Conservation (phyloP, 2,329 filamentous ascomycete species). For the Fusarium multiceps region DNA sequence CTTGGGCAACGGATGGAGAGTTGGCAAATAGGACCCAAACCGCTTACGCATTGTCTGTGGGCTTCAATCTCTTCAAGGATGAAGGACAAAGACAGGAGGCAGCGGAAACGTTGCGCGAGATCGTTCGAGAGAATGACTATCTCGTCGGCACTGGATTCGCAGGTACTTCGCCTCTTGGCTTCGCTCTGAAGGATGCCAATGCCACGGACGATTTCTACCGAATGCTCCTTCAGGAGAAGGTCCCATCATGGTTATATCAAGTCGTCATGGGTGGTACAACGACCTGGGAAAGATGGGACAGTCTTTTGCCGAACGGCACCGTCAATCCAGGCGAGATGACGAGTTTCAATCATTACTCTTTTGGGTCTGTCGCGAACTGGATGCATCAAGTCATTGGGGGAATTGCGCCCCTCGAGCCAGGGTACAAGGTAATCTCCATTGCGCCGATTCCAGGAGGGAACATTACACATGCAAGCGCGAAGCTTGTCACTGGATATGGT, state of each 20-base stretch:
- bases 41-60: constrained; percentile 52
- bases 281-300: constrained; percentile 58
- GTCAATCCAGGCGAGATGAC: constrained; percentile 57
- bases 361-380: constrained; percentile 50
- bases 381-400: constrained; percentile 13
- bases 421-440: not conserved
- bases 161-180: constrained; percentile 36
- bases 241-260: constrained; percentile 54
- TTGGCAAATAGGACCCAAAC: constrained; percentile 55
- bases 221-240: constrained; percentile 52
- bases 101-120: constrained; percentile 47
- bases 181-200: not conserved
- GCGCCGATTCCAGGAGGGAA: not conserved
- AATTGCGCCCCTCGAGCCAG: not conserved
- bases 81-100: constrained; percentile 30
- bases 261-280: constrained; percentile 55
- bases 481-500: not conserved
- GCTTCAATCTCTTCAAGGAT: constrained; percentile 50
- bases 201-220: constrained; percentile 41
- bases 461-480: not conserved
- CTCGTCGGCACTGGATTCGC: constrained; percentile 56
- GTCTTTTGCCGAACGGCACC: constrained; percentile 51
- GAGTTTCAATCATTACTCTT: constrained; percentile 56
- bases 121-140: constrained; percentile 49
- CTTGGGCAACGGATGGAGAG: constrained; percentile 45